Conservation (phyloP, 768 basidiomycete species). For the Tephrocybe sp. region DNA sequence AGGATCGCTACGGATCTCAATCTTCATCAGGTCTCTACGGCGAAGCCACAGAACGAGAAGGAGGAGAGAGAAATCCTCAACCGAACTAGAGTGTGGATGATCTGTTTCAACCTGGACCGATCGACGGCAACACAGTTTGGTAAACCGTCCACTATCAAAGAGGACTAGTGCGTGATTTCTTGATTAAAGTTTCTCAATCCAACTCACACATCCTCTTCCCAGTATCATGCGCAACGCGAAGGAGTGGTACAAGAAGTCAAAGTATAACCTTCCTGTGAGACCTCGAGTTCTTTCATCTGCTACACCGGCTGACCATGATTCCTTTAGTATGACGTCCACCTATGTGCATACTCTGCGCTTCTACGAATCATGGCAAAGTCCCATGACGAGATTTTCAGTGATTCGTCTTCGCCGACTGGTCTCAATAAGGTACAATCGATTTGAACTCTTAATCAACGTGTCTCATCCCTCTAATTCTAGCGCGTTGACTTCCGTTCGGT, state of each 20-base stretch:
- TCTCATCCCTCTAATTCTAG: constrained; percentile 30
- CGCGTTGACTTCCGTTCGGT: constrained; percentile 67
- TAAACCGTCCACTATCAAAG: constrained; percentile 85
- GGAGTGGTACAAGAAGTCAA: constrained; percentile 75
- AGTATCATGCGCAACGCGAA: constrained; percentile 69
- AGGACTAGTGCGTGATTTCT: constrained; percentile 61
- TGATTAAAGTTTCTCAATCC: background rate
- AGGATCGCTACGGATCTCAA: constrained; percentile 91
- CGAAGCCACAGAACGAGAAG: constrained; percentile 67
- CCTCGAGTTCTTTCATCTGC: background rate
- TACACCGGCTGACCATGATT: background rate
- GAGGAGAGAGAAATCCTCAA: constrained; percentile 85
- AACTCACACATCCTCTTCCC: background rate
- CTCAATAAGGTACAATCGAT: constrained; percentile 58
- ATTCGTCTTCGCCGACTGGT: constrained; percentile 64
- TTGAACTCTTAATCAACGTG: background rate
- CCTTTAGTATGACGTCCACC: constrained; percentile 67
- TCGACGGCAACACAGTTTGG: constrained; percentile 89
- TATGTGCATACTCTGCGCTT: constrained; percentile 71
- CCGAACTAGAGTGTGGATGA: constrained; percentile 85
- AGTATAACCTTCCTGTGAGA: constrained; percentile 57
- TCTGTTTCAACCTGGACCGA: constrained; percentile 86
- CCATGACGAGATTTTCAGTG: constrained; percentile 77
- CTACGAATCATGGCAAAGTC: constrained; percentile 71
- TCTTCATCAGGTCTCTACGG: constrained; percentile 64